These are phyloP conservation scores for Vicia sativa DNA, from an alignment of 306 rosid species.

Conservation along the genomic window DNA sequence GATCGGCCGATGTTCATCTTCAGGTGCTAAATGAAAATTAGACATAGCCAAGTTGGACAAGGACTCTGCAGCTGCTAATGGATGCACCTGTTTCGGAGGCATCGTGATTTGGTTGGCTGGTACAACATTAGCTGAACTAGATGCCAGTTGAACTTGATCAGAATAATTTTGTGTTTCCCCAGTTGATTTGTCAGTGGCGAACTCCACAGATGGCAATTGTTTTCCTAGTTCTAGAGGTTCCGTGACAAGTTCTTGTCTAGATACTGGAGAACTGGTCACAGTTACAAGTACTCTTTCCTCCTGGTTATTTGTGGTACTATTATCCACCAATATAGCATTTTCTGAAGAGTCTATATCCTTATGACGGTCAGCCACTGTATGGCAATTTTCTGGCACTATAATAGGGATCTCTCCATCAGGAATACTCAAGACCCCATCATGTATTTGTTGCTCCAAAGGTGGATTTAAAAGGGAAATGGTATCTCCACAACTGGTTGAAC, in stretches of 20 bases:
- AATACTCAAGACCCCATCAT: constrained; percentile 30
- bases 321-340: constrained; percentile 34
- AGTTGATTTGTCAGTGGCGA: constrained; percentile 37
- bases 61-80: constrained; percentile 36
- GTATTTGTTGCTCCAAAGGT: constrained; percentile 40
- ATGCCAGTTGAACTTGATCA: constrained; percentile 28
- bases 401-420: constrained; percentile 38
- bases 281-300: constrained; percentile 46
- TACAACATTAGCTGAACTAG: constrained; percentile 33
- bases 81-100: constrained; percentile 41
- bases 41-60: constrained; percentile 32
- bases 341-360: constrained; percentile 31
- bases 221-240: constrained; percentile 43
- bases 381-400: constrained; percentile 37
- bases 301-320: constrained; percentile 40
- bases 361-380: constrained; percentile 40
- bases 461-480: constrained; percentile 32
- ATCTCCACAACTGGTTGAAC: constrained; percentile 25
- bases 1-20: constrained; percentile 36
- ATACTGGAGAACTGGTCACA: constrained; percentile 32
- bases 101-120: constrained; percentile 35
- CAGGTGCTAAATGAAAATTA: constrained; percentile 27
- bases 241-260: constrained; percentile 28
- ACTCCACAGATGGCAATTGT: constrained; percentile 38
- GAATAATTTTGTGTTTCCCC: constrained; percentile 38